These are phyloP conservation scores for Pythium aquatile DNA, from an alignment of 352 stramenopile species.

Conservation along the genomic window DNA sequence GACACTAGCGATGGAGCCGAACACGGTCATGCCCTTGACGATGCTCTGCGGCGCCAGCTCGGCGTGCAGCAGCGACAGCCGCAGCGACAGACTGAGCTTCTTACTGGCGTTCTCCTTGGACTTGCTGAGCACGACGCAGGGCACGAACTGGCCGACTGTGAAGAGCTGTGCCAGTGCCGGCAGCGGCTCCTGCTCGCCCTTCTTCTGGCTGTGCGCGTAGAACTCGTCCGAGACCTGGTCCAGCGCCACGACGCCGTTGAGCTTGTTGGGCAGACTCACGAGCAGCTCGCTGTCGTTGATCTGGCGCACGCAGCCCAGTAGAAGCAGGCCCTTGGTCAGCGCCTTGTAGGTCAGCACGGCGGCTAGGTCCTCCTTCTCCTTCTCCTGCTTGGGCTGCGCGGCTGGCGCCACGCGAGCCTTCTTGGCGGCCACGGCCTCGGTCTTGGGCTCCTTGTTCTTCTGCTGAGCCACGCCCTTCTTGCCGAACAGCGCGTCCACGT, in stretches of 20 bases:
- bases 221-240: slow-evolving; percentile 84
- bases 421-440: slow-evolving; percentile 29
- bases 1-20: slow-evolving; percentile 86
- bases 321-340: slow-evolving; percentile 59
- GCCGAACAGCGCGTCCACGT: slow-evolving; percentile 71
- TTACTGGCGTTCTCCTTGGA: slow-evolving; percentile 75
- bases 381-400: slow-evolving; percentile 30
- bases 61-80: slow-evolving; percentile 82
- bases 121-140: slow-evolving; percentile 73
- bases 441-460: slow-evolving; percentile 19
- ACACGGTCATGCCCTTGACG: slow-evolving; percentile 69
- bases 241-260: slow-evolving; percentile 89
- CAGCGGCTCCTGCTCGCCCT: slow-evolving; percentile 25
- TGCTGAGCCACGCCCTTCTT: slow-evolving; percentile 59
- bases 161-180: slow-evolving; percentile 62
- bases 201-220: slow-evolving; percentile 30
- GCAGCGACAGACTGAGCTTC: slow-evolving; percentile 90
- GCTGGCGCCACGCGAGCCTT: slow-evolving; percentile 24
- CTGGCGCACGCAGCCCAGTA: slow-evolving; percentile 90
- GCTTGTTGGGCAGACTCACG: slow-evolving; percentile 91
- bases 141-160: slow-evolving; percentile 79
- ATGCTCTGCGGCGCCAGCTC: slow-evolving; percentile 63
- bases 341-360: slow-evolving; percentile 70
- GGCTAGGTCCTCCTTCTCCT: slow-evolving; percentile 22
- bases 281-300: slow-evolving; percentile 83